A percentile compares a stretch with the other conserved stretches of the same genome.
Evolutionary conservation across 163 green algal genomes (phyloP).

Genomic region (Chloromonas sp.): DNA sequence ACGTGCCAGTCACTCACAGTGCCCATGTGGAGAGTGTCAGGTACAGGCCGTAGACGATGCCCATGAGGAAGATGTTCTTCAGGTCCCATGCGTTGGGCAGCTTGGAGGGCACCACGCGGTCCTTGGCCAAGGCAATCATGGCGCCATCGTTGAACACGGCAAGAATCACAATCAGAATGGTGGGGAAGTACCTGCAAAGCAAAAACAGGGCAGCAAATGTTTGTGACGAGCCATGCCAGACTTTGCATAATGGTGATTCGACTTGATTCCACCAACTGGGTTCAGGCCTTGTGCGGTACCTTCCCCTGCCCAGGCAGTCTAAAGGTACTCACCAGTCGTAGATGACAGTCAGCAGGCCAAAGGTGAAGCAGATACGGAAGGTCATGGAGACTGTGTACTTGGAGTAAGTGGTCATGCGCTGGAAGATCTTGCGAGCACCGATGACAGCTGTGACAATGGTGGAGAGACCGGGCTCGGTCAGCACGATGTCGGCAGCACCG

Average conservation of each 20-base stretch:
- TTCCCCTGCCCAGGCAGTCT: neutral
- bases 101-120: conserved; percentile 53
- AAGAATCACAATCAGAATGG: conserved; percentile 78
- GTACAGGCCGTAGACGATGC: conserved; percentile 80
- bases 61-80: conserved; percentile 68
- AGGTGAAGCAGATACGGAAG: conserved; percentile 87
- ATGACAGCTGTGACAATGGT: conserved; percentile 85
- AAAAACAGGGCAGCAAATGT: neutral
- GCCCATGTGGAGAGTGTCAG: conserved; percentile 70
- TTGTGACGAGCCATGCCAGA: neutral
- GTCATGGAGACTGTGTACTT: conserved; percentile 88
- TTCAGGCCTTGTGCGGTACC: neutral
- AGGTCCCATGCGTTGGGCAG: conserved; percentile 75
- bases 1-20: conserved; percentile 28
- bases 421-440: conserved; percentile 89
- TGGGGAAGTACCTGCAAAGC: conserved; percentile 70
- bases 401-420: conserved; percentile 84
- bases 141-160: conserved; percentile 85
- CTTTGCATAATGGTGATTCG: neutral
- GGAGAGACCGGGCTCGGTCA: conserved; percentile 78
- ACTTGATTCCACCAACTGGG: neutral
- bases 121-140: conserved; percentile 87
- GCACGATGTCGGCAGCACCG: conserved; percentile 88
- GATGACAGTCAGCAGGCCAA: conserved; percentile 66
- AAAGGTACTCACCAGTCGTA: conserved; percentile 13